Conservation (phyloP, 345 rosid genomes). For the Zanthoxylum bungeanum region DNA sequence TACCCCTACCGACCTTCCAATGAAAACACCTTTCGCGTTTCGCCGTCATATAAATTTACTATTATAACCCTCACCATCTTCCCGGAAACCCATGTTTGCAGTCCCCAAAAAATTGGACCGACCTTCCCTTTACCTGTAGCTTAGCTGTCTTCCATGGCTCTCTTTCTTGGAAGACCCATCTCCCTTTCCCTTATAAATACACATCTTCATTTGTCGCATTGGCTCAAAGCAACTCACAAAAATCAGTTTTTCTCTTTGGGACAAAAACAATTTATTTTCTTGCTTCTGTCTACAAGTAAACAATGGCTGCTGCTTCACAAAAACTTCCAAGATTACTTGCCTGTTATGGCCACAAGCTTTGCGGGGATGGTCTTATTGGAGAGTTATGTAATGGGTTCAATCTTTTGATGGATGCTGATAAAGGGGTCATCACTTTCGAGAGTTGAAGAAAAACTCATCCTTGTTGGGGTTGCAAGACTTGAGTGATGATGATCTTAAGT, state of each 20-base stretch:
- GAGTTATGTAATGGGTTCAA: slow-evolving; percentile 85
- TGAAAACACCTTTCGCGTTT: too few species aligned
- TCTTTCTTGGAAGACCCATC: slow-evolving; percentile 57
- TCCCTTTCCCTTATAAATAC: slow-evolving; percentile 15
- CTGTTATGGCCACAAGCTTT: slow-evolving; percentile 77
- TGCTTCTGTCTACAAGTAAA: slow-evolving; percentile 19
- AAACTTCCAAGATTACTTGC: slow-evolving; percentile 69
- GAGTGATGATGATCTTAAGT: slow-evolving; percentile 65
- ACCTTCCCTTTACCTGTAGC: slow-evolving; percentile 38
- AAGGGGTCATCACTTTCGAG: slow-evolving; percentile 70
- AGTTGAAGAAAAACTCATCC: slow-evolving; percentile 59
- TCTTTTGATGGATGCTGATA: slow-evolving; percentile 59
- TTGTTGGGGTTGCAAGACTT: slow-evolving; percentile 64
- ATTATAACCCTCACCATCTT: slow-evolving; percentile 28
- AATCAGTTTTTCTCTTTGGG: not conserved
- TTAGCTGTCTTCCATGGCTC: slow-evolving; percentile 52
- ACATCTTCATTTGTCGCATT: not conserved
- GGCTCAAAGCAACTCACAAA: not conserved
- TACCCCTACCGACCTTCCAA: too few species aligned
- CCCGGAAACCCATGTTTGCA: slow-evolving; percentile 24
- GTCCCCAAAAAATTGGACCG: not conserved
- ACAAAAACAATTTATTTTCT: not conserved
- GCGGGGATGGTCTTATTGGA: slow-evolving; percentile 72
- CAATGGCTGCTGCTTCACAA: slow-evolving; percentile 27
- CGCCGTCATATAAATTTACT: slow-evolving; percentile 1